phyloP scores from a whole-genome alignment of 352 stramenopile genomes.

The Poterioochromonas sp. region DNA sequence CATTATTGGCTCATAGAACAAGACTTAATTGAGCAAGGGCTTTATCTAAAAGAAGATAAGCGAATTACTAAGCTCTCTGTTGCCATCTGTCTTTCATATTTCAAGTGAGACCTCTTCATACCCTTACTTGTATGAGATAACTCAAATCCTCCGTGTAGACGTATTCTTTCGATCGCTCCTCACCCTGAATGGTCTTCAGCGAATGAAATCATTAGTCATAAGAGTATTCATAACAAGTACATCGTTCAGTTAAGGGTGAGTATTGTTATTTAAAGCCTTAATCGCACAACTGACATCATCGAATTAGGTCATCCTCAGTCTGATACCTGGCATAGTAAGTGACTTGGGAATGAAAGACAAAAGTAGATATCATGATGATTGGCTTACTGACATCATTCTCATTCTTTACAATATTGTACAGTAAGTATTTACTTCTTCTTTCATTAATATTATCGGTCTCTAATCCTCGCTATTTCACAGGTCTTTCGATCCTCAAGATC shows the following conservation, averaged over 20 bases:
- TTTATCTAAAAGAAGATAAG: background rate
- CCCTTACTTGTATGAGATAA: background rate
- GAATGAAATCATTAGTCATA: background rate
- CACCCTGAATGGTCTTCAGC: constrained; percentile 12
- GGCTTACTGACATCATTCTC: constrained; percentile 24
- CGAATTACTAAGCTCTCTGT: background rate
- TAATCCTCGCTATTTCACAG: background rate
- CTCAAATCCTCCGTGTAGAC: background rate
- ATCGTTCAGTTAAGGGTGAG: constrained; percentile 15
- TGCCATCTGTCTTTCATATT: constrained; percentile 7
- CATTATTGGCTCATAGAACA: constrained; percentile 12
- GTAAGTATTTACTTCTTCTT: background rate
- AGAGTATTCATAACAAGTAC: constrained; percentile 8
- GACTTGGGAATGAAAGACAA: no score
- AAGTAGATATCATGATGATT: constrained; percentile 26
- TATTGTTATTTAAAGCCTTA: background rate
- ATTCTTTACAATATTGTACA: constrained; percentile 19
- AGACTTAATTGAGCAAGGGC: no score
- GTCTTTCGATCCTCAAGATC: background rate
- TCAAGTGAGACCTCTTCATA: background rate
- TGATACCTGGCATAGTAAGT: constrained; percentile 13
- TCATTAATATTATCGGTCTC: background rate
- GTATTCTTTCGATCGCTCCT: constrained; percentile 6
- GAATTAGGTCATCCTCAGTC: background rate
- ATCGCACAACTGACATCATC: no score